These are phyloP conservation scores for Schwanniomyces polymorphus DNA, from an alignment of 805 yeast species.

Conservation along the genomic window DNA sequence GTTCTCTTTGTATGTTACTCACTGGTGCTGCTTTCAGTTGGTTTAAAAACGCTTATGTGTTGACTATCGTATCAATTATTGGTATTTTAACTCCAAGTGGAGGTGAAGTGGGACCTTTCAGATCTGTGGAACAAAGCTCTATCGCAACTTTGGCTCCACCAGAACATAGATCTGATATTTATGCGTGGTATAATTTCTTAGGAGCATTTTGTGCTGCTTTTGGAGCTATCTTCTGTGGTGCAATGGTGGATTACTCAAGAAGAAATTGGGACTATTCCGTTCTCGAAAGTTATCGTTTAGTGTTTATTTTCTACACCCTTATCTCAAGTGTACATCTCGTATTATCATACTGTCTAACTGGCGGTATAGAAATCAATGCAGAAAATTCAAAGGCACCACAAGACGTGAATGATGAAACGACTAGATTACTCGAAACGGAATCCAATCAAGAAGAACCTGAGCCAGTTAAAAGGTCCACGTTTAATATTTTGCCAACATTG, in stretches of 20 bases:
- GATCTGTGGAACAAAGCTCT: constrained; percentile 55
- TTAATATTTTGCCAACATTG: constrained; percentile 18
- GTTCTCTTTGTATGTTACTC: constrained; percentile 40
- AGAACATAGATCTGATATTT: constrained; percentile 50
- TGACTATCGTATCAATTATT: constrained; percentile 39
- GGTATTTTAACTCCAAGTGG: constrained; percentile 64
- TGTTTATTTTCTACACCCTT: constrained; percentile 24
- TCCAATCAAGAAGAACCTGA: not conserved
- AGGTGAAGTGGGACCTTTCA: constrained; percentile 58
- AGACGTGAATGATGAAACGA: constrained; percentile 1
- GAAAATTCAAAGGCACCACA: not conserved
- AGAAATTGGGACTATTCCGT: constrained; percentile 15
- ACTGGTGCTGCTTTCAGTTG: constrained; percentile 44
- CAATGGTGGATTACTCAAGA: constrained; percentile 15
- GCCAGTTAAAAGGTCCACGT: constrained; percentile 2
- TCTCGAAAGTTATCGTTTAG: constrained; percentile 26
- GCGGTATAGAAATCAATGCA: constrained; percentile 14
- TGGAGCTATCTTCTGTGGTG: constrained; percentile 46
- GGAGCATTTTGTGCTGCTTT: constrained; percentile 49
- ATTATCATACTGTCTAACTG: constrained; percentile 15
- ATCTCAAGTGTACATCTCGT: constrained; percentile 17
- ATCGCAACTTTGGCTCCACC: constrained; percentile 46
- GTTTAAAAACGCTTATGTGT: constrained; percentile 27
- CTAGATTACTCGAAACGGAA: constrained; percentile 10
- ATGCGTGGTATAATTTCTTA: constrained; percentile 55